Evolutionary conservation across 371 early-diverging fungal genomes (phyloP).

Genomic region (Mortierella sp.): DNA sequence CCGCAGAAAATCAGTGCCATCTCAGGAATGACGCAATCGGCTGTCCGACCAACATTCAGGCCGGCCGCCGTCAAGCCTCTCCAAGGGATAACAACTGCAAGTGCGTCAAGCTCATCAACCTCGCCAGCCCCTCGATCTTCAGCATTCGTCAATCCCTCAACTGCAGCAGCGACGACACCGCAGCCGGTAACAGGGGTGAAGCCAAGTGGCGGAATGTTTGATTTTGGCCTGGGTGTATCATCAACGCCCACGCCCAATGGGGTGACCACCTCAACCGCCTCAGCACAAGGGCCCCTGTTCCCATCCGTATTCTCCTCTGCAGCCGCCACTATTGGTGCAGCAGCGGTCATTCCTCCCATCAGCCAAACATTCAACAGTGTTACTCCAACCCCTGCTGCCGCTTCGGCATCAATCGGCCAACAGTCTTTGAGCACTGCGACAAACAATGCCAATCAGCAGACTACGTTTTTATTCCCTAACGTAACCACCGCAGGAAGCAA

Average conservation of each 20-base stretch:
- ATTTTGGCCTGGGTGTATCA: slow-evolving; percentile 13
- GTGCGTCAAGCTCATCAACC: not conserved
- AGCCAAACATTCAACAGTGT: not conserved
- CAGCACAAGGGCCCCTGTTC: not conserved
- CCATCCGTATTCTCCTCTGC: not conserved
- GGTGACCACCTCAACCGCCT: not conserved
- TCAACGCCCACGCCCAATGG: not conserved
- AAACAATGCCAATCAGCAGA: not conserved
- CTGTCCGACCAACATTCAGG: not conserved
- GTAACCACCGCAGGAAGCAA: not conserved
- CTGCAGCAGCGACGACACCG: not conserved
- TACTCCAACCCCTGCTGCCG: not conserved
- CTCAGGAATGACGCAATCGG: not conserved
- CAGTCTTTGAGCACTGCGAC: slow-evolving; percentile 4
- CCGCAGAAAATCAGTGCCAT: slow-evolving; percentile 16
- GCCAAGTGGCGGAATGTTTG: not conserved
- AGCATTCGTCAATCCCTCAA: not conserved
- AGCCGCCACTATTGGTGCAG: not conserved
- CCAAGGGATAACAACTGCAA: not conserved
- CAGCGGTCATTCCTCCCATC: not conserved
- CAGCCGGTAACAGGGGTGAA: not conserved
- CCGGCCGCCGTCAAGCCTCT: not conserved
- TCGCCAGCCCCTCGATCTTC: not conserved
- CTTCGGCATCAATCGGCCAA: not conserved
- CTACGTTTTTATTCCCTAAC: not conserved